Evolutionary conservation across 73 alveolate genomes (phyloP).

Genomic region (Effrenium voratum): DNA sequence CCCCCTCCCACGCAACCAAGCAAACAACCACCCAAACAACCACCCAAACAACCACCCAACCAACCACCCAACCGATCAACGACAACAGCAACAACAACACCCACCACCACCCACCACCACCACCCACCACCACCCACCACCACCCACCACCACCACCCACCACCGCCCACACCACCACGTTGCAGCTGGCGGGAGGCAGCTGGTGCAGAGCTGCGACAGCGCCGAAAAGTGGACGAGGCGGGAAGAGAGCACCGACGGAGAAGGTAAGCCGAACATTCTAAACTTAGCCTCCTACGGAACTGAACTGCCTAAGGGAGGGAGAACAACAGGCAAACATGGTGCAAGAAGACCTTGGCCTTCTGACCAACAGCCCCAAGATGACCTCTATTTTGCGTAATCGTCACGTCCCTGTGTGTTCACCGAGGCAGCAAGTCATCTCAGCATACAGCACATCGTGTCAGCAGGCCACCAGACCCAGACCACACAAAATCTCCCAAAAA

Average conservation of each 20-base stretch:
- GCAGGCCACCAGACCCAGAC: background rate
- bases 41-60: too few species aligned
- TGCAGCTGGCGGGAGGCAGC: background rate
- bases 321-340: background rate
- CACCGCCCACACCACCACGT: too few species aligned
- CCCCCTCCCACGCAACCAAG: too few species aligned
- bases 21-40: too few species aligned
- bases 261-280: background rate
- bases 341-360: background rate
- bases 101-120: too few species aligned
- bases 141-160: too few species aligned
- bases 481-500: background rate
- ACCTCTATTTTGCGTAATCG: too few species aligned
- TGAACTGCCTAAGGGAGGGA: background rate
- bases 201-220: conserved; percentile 73
- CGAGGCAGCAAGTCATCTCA: background rate
- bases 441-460: background rate
- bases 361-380: background rate
- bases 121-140: too few species aligned
- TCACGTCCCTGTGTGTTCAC: background rate
- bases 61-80: too few species aligned
- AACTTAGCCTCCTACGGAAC: background rate
- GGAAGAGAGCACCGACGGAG: background rate
- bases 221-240: conserved; percentile 76
- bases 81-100: too few species aligned